Conservation (phyloP, 768 basidiomycete species). For the Gymnopilus junonius region DNA sequence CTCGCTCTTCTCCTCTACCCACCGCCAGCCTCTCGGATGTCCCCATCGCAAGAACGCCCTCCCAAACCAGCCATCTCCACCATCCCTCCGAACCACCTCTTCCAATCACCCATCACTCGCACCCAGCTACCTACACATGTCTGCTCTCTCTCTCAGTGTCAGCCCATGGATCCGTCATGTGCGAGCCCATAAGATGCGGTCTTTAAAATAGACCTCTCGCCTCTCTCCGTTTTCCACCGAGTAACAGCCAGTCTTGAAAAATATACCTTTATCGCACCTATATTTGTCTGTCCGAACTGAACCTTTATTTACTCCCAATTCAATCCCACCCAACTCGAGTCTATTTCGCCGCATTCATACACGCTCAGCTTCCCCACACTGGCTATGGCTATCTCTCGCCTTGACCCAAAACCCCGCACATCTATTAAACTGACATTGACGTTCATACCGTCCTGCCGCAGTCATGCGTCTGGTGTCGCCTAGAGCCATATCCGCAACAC, state of each 20-base stretch:
- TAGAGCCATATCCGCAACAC: not conserved
- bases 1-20: not conserved
- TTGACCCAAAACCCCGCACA: not conserved
- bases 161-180: not conserved
- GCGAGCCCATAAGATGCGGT: not conserved
- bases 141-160: not conserved
- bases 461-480: too few species aligned
- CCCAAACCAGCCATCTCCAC: not conserved
- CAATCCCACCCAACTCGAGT: not conserved
- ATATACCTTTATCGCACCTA: not conserved
- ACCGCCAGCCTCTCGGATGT: not conserved
- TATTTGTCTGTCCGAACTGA: not conserved
- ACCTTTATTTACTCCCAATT: not conserved
- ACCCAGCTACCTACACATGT: not conserved
- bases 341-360: slow-evolving; percentile 1
- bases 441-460: too few species aligned
- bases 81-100: not conserved
- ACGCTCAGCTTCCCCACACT: not conserved
- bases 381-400: not conserved
- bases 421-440: not conserved
- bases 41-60: not conserved
- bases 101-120: not conserved
- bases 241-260: not conserved
- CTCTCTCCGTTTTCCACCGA: not conserved
- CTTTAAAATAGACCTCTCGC: not conserved